A percentile compares a stretch with the other conserved stretches of the same genome.
phyloP scores from a whole-genome alignment of 371 early-diverging fungal genomes.

The Capillidium heterosporum region DNA sequence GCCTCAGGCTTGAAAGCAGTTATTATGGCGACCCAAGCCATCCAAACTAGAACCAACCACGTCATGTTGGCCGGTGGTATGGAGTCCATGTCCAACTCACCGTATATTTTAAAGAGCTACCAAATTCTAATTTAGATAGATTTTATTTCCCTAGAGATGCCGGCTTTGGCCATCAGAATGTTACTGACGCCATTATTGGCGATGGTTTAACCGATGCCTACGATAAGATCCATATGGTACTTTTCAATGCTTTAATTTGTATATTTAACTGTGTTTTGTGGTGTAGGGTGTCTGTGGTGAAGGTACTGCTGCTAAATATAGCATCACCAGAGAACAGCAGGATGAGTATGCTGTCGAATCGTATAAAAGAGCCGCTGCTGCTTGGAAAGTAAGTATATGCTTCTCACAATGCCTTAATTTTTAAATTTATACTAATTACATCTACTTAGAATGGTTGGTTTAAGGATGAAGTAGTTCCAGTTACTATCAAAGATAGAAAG shows the following conservation, averaged over 20 bases:
- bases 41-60: constrained; percentile 32
- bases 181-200: constrained; percentile 72
- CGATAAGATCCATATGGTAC: constrained; percentile 22
- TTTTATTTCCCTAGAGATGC: constrained; percentile 26
- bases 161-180: constrained; percentile 67
- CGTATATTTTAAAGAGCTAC: constrained; percentile 27
- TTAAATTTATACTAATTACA: not conserved
- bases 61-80: constrained; percentile 82
- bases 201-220: constrained; percentile 91
- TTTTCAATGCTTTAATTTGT: not conserved
- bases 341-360: constrained; percentile 78
- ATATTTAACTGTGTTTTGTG: constrained; percentile 13
- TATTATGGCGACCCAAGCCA: constrained; percentile 48
- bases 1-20: constrained; percentile 85
- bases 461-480: constrained; percentile 73
- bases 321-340: constrained; percentile 62
- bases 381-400: constrained; percentile 18
- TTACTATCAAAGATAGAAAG: constrained; percentile 69
- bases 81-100: constrained; percentile 89
- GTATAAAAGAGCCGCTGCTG: constrained; percentile 77
- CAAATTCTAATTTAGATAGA: constrained; percentile 8
- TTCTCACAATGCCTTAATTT: not conserved
- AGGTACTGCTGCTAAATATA: constrained; percentile 67
- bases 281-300: constrained; percentile 89
- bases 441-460: constrained; percentile 41